phyloP scores from a whole-genome alignment of 768 basidiomycete species.

The Naganishia friedmannii region DNA sequence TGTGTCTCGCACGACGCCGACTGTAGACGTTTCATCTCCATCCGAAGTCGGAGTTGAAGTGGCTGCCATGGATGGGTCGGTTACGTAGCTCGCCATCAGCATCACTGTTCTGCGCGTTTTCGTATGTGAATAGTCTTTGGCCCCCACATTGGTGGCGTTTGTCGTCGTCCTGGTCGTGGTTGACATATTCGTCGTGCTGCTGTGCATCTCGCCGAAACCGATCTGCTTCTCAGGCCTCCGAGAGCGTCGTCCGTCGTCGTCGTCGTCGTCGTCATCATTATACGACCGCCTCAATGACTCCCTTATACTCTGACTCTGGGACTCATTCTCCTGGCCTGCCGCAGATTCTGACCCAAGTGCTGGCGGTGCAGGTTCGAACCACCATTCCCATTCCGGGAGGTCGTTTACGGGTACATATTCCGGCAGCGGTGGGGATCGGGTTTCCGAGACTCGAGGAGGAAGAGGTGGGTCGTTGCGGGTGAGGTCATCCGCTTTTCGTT shows the following conservation, averaged over 20 bases:
- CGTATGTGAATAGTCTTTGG: too few species aligned
- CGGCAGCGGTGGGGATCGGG: too few species aligned
- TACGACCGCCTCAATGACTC: slow-evolving; percentile 8
- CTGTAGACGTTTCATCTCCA: too few species aligned
- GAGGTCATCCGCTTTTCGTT: slow-evolving; percentile 5
- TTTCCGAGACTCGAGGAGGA: too few species aligned
- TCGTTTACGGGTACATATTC: slow-evolving; percentile 11
- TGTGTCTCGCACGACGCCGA: too few species aligned
- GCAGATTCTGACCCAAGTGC: not conserved
- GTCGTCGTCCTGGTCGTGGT: not conserved
- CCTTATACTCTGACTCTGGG: not conserved
- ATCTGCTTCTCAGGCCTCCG: too few species aligned
- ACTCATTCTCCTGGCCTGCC: too few species aligned
- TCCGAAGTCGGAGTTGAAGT: too few species aligned
- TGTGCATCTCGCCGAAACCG: not conserved
- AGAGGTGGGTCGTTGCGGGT: not conserved
- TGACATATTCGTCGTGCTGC: not conserved
- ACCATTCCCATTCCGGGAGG: slow-evolving; percentile 20
- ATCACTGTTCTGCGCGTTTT: too few species aligned
- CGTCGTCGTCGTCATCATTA: not conserved
- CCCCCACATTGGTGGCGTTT: too few species aligned
- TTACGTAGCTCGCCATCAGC: slow-evolving; percentile 3
- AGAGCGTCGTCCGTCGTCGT: not conserved
- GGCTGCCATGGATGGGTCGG: not conserved
- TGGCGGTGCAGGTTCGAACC: not conserved